phyloP scores from a whole-genome alignment of 1,284 basidiomycete species.

The Ustilago vetiveriae region DNA sequence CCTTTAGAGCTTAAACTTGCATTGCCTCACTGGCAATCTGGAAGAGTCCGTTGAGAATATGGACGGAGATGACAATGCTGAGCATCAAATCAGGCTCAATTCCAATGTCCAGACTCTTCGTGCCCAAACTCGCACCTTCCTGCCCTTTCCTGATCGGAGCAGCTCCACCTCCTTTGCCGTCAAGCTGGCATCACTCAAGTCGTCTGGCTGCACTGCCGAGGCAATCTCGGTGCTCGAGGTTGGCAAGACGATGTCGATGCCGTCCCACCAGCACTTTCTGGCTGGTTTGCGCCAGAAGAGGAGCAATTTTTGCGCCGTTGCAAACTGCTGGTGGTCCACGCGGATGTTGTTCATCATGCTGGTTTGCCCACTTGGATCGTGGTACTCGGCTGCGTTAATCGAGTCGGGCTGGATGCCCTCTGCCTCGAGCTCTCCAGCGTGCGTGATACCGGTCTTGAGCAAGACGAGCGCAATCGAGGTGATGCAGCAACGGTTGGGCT shows the following conservation, averaged over 20 bases:
- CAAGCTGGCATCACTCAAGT: slow-evolving; percentile 46
- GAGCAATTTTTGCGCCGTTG: slow-evolving; percentile 94
- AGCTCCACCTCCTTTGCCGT: slow-evolving; percentile 56
- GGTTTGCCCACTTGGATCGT: slow-evolving; percentile 47
- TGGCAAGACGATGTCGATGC: slow-evolving; percentile 85
- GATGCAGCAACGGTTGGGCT: slow-evolving; percentile 95
- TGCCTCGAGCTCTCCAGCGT: slow-evolving; percentile 72
- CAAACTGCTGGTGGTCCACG: slow-evolving; percentile 92
- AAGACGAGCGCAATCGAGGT: slow-evolving; percentile 96
- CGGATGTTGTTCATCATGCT: slow-evolving; percentile 67
- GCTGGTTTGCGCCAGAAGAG: slow-evolving; percentile 99
- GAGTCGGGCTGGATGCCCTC: slow-evolving; percentile 24
- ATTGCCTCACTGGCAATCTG: too few species aligned
- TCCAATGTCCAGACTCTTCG: slow-evolving; percentile 98
- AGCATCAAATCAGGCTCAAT: slow-evolving; percentile 78
- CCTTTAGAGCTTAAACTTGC: slow-evolving; percentile 11
- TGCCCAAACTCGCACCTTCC: slow-evolving; percentile 78
- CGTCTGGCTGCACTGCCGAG: slow-evolving; percentile 5
- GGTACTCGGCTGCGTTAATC: slow-evolving; percentile 24
- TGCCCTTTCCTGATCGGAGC: slow-evolving; percentile 58
- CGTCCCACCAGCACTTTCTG: slow-evolving; percentile 99
- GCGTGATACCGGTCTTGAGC: slow-evolving; percentile 94
- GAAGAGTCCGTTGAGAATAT: too few species aligned
- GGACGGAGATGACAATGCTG: too few species aligned
- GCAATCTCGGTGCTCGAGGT: slow-evolving; percentile 5